phyloP scores from a whole-genome alignment of 164 flowering plant genomes.

The Piper longum region DNA sequence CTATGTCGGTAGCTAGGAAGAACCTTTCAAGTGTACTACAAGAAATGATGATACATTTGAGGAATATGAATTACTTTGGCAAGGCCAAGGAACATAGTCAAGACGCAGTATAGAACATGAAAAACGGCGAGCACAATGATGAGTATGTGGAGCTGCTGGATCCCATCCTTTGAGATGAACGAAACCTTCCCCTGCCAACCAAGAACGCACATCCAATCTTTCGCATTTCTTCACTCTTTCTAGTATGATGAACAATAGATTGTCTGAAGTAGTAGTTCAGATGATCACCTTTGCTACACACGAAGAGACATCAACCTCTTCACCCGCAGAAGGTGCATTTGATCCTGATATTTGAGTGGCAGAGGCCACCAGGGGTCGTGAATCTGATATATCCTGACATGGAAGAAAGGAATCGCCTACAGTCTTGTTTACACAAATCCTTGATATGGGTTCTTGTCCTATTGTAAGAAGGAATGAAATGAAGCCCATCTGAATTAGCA shows the following conservation, averaged over 20 bases:
- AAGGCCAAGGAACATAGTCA: slow-evolving; percentile 40
- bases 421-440: slow-evolving; percentile 25
- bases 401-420: slow-evolving; percentile 45
- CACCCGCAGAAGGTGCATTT: slow-evolving; percentile 2
- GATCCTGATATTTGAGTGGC: slow-evolving; percentile 1
- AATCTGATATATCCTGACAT: slow-evolving; percentile 12
- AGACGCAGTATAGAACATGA: slow-evolving; percentile 46
- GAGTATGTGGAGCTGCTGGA: slow-evolving; percentile 66
- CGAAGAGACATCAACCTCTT: background rate
- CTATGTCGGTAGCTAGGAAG: background rate
- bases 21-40: background rate
- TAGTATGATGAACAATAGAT: background rate
- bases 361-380: background rate
- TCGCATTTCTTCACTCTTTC: no score
- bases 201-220: background rate
- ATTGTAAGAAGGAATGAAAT: slow-evolving; percentile 52
- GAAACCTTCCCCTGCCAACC: slow-evolving; percentile 42
- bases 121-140: slow-evolving; percentile 57
- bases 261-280: no score
- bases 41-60: background rate
- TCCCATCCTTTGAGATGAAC: slow-evolving; percentile 45
- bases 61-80: slow-evolving; percentile 32
- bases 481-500: slow-evolving; percentile 69
- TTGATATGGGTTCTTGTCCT: slow-evolving; percentile 23
- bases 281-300: slow-evolving; percentile 10